Conservation (phyloP, 164 flowering plant species). For the Saururus chinensis region DNA sequence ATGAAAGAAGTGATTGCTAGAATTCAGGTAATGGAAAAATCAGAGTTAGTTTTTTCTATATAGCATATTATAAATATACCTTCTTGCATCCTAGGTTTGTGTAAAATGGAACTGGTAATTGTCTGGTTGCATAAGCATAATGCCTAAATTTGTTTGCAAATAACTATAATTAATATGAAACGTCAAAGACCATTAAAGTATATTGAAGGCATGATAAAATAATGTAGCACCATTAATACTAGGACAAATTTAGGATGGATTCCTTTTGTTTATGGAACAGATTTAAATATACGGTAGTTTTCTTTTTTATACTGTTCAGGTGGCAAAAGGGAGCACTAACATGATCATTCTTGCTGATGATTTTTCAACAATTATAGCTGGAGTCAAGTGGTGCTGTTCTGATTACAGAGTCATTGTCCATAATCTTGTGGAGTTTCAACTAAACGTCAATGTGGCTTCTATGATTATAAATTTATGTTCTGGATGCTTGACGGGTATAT, state of each 20-base stretch:
- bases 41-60: no score
- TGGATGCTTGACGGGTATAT: constrained; percentile 80
- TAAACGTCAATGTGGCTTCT: constrained; percentile 89
- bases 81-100: no score
- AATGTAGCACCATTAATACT: no score
- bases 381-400: constrained; percentile 94
- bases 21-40: constrained; percentile 47
- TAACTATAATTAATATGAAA: no score
- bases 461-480: constrained; percentile 82
- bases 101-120: neutral
- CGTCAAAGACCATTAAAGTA: no score
- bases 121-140: no score
- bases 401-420: constrained; percentile 80
- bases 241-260: no score
- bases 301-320: constrained; percentile 23
- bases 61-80: neutral
- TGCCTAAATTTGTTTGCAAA: no score
- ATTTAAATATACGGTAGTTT: no score
- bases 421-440: constrained; percentile 88
- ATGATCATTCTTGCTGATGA: constrained; percentile 86
- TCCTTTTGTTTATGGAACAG: neutral
- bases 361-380: constrained; percentile 85
- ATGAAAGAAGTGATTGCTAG: constrained; percentile 63
- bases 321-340: constrained; percentile 98
- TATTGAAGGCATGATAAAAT: no score